Evolutionary conservation across 2,329 filamentous ascomycete species (phyloP), one percentile per base, ranked within the genome.

Genomic region (Penicillium nordicum): DNA sequence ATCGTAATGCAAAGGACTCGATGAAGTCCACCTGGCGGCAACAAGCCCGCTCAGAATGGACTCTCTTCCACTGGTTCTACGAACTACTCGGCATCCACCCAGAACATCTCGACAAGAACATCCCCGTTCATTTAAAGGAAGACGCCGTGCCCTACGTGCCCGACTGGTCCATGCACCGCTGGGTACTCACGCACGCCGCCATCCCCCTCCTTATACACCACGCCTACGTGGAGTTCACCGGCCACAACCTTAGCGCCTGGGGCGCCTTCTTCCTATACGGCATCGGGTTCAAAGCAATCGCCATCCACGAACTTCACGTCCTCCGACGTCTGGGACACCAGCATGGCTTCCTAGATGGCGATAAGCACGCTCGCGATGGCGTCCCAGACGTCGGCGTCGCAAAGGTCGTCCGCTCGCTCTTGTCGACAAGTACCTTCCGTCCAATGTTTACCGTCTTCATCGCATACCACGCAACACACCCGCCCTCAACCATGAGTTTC

Each of bases 11-110:
- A 14, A 62, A 65, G 49, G 64, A 67, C 60, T 67, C 65, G 6
- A 67, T 67, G 64, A 66, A 66, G 58, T 67, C 65, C 40, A 67
- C 63, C 53, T 67, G 65, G 65, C 64, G 65, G 34, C 57, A 14
- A 8, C 59, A 59, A 46, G 60, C 57, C 40, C 61, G 60, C 45
- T 60, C 62, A 27, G 61, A 67, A 27, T 67, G 65, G 65, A 64
- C 57, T 4, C 49, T 60, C 18, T 59, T 55, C 55, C 65, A 67
- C 59, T 67, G 65, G 65, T 60, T 67, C 52, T 64, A 60, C 30
- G 65, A 67, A 53, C n/a, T 67, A 12, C 59, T 67, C 12, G 59
- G 55, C 32, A 60, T 32, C 11, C 30, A 32, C 30, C 30, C 30
- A 32, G 30, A 32, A 14, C 30, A 32, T 32, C 30, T 32, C 30